Evolutionary conservation across 257 asterid genomes (phyloP).

Genomic region (Solanum verrucosum): DNA sequence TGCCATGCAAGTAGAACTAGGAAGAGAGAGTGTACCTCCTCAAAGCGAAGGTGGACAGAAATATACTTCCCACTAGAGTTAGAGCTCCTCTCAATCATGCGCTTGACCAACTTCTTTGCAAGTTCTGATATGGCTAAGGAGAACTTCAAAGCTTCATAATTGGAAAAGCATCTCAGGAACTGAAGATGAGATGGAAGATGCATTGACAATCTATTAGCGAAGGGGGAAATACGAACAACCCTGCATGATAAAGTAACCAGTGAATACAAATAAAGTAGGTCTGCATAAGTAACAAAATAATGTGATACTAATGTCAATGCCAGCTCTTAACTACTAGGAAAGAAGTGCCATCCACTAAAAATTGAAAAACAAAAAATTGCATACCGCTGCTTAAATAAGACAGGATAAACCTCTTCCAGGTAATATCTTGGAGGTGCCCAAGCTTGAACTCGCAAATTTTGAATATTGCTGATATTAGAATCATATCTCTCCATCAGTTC

Average conservation of each 20-base stretch:
- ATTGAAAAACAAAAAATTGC: background rate
- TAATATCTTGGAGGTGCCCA: slow-evolving; percentile 75
- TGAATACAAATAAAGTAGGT: background rate
- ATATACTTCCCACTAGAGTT: slow-evolving; percentile 56
- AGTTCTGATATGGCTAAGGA: slow-evolving; percentile 49
- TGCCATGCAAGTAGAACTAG: background rate
- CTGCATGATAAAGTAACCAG: slow-evolving; percentile 27
- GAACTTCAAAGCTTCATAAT: slow-evolving; percentile 76
- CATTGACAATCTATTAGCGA: slow-evolving; percentile 73
- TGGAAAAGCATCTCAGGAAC: slow-evolving; percentile 62
- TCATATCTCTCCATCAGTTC: slow-evolving; percentile 59
- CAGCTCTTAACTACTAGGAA: background rate
- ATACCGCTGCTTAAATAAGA: slow-evolving; percentile 57
- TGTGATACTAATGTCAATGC: background rate
- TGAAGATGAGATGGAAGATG: slow-evolving; percentile 69
- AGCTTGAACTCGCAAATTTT: slow-evolving; percentile 52
- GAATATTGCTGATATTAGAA: slow-evolving; percentile 54
- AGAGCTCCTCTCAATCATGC: slow-evolving; percentile 61
- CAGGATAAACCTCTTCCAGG: slow-evolving; percentile 61
- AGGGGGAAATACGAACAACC: slow-evolving; percentile 70
- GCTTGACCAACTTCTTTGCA: slow-evolving; percentile 36
- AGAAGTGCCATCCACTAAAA: background rate
- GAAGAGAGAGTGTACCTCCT: slow-evolving; percentile 40
- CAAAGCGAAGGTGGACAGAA: slow-evolving; percentile 78
- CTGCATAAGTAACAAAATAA: background rate